phyloP scores from a whole-genome alignment of 495 filamentous ascomycete genomes.

The Podospora didyma region DNA sequence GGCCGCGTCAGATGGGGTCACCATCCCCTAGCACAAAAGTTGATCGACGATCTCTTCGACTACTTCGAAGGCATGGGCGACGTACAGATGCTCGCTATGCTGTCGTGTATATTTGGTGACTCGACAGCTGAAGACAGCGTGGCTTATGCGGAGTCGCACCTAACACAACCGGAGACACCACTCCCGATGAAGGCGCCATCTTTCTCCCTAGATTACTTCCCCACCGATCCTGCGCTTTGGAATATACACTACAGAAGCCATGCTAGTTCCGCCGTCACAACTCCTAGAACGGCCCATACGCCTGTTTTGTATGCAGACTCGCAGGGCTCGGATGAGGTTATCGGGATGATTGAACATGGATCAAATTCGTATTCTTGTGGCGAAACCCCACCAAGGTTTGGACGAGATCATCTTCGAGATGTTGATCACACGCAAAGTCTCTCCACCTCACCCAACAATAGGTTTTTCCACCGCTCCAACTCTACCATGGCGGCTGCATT shows the following conservation, averaged over 20 bases:
- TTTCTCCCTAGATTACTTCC: constrained; percentile 66
- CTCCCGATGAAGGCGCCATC: constrained; percentile 62
- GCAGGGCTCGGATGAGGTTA: constrained; percentile 51
- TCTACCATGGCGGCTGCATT: constrained; percentile 61
- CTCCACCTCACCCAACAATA: constrained; percentile 69
- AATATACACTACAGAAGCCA: constrained; percentile 44
- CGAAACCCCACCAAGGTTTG: constrained; percentile 60
- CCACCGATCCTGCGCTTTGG: constrained; percentile 56
- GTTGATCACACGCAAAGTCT: constrained; percentile 51
- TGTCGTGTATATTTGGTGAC: constrained; percentile 82
- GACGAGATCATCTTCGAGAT: constrained; percentile 31
- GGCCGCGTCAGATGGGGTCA: constrained; percentile 79
- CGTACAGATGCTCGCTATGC: constrained; percentile 92
- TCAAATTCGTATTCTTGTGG: constrained; percentile 55
- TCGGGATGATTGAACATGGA: constrained; percentile 45
- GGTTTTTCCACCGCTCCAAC: constrained; percentile 45
- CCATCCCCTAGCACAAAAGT: constrained; percentile 73
- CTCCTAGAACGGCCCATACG: constrained; percentile 56
- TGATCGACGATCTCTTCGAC: constrained; percentile 66
- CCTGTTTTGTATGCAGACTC: constrained; percentile 57
- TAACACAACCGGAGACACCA: constrained; percentile 50
- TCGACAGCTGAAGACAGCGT: constrained; percentile 47
- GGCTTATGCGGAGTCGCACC: constrained; percentile 41
- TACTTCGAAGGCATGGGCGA: constrained; percentile 79
- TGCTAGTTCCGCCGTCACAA: constrained; percentile 48